A percentile compares a stretch with the other conserved stretches of the same genome.
Evolutionary conservation across 306 rosid genomes (phyloP).

Genomic region (Dalbergia oliveri): DNA sequence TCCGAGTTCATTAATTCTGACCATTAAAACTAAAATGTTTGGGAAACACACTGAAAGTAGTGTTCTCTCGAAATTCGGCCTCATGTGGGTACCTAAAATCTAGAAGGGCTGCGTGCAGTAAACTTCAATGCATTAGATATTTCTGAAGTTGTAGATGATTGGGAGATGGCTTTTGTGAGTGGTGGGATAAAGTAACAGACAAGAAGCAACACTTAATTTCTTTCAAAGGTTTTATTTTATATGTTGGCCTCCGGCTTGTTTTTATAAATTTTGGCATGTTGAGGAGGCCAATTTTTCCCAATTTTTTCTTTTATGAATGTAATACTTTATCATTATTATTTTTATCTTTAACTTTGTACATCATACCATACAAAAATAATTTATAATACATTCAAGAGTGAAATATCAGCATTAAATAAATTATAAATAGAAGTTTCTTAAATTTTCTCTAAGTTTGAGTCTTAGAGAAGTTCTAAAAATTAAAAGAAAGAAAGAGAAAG

Average conservation of each 20-base stretch:
- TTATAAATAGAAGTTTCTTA: too few relatives aligned
- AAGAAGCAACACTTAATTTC: neutral
- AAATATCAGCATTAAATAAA: too few relatives aligned
- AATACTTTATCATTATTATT: neutral
- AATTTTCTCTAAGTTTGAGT: too few relatives aligned
- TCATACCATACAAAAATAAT: too few relatives aligned
- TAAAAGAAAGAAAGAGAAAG: too few relatives aligned
- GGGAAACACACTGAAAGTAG: conserved; percentile 8
- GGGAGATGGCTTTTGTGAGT: conserved; percentile 86
- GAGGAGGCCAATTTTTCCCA: neutral
- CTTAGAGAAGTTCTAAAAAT: too few relatives aligned
- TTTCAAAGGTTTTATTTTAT: neutral
- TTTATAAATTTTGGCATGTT: conserved; percentile 39
- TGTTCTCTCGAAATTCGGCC: conserved; percentile 34
- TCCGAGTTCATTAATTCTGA: conserved; percentile 53
- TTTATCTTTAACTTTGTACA: neutral
- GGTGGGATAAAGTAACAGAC: neutral
- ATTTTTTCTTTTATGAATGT: neutral
- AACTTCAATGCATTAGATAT: conserved; percentile 44
- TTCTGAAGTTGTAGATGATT: conserved; percentile 84
- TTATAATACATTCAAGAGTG: too few relatives aligned
- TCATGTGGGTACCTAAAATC: conserved; percentile 42
- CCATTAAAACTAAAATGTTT: conserved; percentile 35
- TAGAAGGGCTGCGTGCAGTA: conserved; percentile 47
- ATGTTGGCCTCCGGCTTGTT: neutral